Evolutionary conservation across 1,284 basidiomycete species (phyloP), one percentile per base, ranked within the genome.

Genomic region (Volvariella volvacea): DNA sequence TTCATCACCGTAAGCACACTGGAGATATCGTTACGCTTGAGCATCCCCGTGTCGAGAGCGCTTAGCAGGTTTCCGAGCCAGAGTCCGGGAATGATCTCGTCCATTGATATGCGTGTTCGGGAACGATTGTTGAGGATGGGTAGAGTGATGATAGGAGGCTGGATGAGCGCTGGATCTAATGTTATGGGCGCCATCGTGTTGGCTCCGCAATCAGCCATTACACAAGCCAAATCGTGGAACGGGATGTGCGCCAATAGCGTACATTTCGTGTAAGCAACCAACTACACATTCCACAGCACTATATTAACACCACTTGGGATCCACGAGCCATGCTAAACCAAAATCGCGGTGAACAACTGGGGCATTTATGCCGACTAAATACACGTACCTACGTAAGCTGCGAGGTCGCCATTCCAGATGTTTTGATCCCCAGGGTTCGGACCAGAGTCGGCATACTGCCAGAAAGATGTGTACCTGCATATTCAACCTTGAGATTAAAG

Each of bases 1-100:
- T 81, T 70, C 81, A 88, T 85, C 1, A 76, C 83, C 1, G 78
- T 76, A 19, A 89, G 61, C 10, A 89, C 73, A 53, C 83, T 85
- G 52, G 72, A 78, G 4, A 89, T 84, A 16, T 77, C 74, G 51
- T 77, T 73, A n/a, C 64, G 60, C 54, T 72, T 77, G 48, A 89
- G 72, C 9, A 61, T 63, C 31, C 74, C 66, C 0, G 68, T 66
- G 50, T 87, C 63, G 33, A 67, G 62, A 3, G 79, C 78, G 44
- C 78, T 80, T 6, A 60, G 59, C 2, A 84, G 60, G 55, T 80
- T 69, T 22, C 83, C 83, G 28, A 86, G 71, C 83, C 83, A 86
- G 3, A 86, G 61, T 4, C 73, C 70, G 15, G 74, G 74, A 17
- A 80, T 68, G 36, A 86, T 67, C 61, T 84, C 71, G 60, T 86